A percentile compares a stretch with the other conserved stretches of the same genome.
phyloP scores from a whole-genome alignment of 2,329 filamentous ascomycete species.

The Emericellopsis cladophorae region DNA sequence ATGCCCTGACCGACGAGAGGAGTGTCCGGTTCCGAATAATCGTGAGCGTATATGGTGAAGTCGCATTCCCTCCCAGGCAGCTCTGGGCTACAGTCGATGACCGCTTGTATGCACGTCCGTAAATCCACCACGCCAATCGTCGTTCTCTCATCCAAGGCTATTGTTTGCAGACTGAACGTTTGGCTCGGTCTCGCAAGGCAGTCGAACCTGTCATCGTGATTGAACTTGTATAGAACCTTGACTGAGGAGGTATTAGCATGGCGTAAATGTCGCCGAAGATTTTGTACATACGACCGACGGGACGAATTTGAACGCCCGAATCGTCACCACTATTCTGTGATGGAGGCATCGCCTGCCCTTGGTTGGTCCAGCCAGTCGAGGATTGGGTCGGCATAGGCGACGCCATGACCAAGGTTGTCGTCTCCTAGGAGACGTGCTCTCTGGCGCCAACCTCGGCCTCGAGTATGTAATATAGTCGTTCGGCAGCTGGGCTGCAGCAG shows the following conservation, averaged over 20 bases:
- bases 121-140: conserved; percentile 83
- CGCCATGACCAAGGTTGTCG: conserved; percentile 17
- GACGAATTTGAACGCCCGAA: conserved; percentile 42
- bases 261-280: neutral
- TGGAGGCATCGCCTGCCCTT: conserved; percentile 15
- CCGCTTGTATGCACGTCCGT: conserved; percentile 73
- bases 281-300: conserved; percentile 52
- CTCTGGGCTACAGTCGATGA: conserved; percentile 71
- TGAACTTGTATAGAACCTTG: conserved; percentile 95
- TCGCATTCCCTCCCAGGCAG: conserved; percentile 58
- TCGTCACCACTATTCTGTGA: conserved; percentile 22
- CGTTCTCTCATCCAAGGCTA: conserved; percentile 65
- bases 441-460: neutral
- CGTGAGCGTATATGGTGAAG: conserved; percentile 94
- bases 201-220: conserved; percentile 75
- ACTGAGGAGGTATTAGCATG: conserved; percentile 36
- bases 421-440: no score
- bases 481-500: neutral
- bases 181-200: conserved; percentile 81
- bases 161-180: conserved; percentile 65
- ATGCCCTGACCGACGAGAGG: conserved; percentile 93
- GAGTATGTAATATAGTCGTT: conserved; percentile 2
- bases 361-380: conserved; percentile 16
- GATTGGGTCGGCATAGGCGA: conserved; percentile 21
- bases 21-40: conserved; percentile 89